Evolutionary conservation across 345 rosid genomes (phyloP), one percentile per base, ranked within the genome.

Genomic region (Pseudoturritis turrita): DNA sequence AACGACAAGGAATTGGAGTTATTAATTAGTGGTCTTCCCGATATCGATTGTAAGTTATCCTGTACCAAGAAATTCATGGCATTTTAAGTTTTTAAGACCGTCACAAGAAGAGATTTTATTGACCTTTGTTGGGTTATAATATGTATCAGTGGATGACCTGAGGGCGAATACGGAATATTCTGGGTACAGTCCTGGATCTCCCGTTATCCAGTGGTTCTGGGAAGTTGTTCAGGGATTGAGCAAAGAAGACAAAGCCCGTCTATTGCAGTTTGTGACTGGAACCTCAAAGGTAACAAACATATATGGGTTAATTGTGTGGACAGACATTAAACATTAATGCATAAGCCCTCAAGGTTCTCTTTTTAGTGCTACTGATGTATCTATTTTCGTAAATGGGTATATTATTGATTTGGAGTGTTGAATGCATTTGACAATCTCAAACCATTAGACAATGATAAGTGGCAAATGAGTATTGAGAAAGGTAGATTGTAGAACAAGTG

Each of bases 141-240:
- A 52, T 64, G 22, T 82, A 51, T 22, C 80, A 94, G 98, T 94
- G 91, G 97, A 91, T 63, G 97, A 94, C 77, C 78, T 94, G 92
- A 88, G 92, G 81, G 90, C 82, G 31, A 94, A 91, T 77, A 88
- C 98, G 0, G 96, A 91, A 84, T 94, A 94, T 68, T 89, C 97
- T 9, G 98, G 97, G 14, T 91, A 91, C 68, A 94, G 95, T 77
- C 84, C 89, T 61, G 97, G 89, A 65, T 91, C 97, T 53, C 90
- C 90, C n/a, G 83, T 86, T 62, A 88, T 91, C 68, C 99, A 89
- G 71, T 94, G 99, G 99, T 94, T 94, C 82, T 94, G 97, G 99
- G 99, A 94, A 81, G 97, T 87, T 61, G 99, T 81, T 78, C 96
- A 91, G 66, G 95, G 87, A 68, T 87, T 94, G 78, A 94, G 96